Evolutionary conservation across 208 protist genomes (phyloP).

Genomic region (Wallacemonas rigidus): DNA sequence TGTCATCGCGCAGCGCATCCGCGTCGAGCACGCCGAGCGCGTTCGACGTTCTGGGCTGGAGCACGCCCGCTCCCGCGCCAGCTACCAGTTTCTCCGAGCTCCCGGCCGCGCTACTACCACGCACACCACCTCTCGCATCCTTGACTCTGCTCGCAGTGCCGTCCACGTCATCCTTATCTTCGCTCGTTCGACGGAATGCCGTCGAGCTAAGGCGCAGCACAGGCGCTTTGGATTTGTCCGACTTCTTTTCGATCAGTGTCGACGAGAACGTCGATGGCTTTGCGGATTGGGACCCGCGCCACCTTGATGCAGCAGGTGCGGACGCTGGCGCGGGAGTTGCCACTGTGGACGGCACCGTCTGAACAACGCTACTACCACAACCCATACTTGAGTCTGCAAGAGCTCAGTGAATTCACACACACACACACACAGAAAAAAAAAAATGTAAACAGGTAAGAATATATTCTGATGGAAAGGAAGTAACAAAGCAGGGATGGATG

Average conservation of each 20-base stretch:
- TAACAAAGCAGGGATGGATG: too few species aligned
- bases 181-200: background rate
- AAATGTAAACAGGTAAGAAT: background rate
- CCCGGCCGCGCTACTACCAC: too few species aligned
- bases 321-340: background rate
- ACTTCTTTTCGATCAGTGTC: background rate
- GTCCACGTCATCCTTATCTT: background rate
- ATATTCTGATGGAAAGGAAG: background rate
- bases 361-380: constrained; percentile 20
- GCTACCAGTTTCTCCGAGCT: too few species aligned
- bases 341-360: background rate
- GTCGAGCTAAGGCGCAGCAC: background rate
- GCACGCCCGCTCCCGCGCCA: too few species aligned
- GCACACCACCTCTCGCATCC: too few species aligned
- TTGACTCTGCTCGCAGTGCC: too few species aligned
- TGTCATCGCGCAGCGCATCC: constrained; percentile 2
- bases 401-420: background rate
- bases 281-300: constrained; percentile 11
- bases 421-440: background rate
- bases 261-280: background rate
- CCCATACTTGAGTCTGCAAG: constrained; percentile 14
- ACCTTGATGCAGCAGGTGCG: background rate
- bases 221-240: background rate
- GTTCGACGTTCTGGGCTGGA: background rate
- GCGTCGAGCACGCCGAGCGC: background rate